A percentile compares a stretch with the other conserved stretches of the same genome.
Evolutionary conservation across 352 stramenopile species (phyloP).

Genomic region (Globisporangium nodosum): DNA sequence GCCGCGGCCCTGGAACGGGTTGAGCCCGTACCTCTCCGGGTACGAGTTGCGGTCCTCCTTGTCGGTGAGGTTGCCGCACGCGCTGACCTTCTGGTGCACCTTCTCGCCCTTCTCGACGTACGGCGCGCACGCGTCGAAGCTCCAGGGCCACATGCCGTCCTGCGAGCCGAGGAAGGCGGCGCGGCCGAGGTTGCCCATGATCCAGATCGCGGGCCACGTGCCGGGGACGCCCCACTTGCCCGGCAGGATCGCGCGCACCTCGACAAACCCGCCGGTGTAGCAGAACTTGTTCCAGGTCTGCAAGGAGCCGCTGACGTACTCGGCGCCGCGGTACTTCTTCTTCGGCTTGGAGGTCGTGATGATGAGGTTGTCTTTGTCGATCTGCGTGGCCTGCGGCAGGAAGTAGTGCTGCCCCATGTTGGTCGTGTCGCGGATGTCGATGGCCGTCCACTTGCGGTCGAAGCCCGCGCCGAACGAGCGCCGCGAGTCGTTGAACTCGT

Average conservation of each 20-base stretch:
- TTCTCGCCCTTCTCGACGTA: constrained; percentile 87
- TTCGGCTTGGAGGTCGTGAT: constrained; percentile 88
- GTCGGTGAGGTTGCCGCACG: constrained; percentile 92
- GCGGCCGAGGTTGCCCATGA: constrained; percentile 96
- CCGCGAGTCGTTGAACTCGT: constrained; percentile 95
- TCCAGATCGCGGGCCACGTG: constrained; percentile 97
- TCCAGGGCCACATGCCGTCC: constrained; percentile 96
- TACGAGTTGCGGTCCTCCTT: constrained; percentile 85
- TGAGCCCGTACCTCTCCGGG: constrained; percentile 88
- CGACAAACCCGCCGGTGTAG: constrained; percentile 96
- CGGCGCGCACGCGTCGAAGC: constrained; percentile 89
- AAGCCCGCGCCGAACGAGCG: constrained; percentile 92
- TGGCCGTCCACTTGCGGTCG: constrained; percentile 94
- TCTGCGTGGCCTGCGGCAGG: constrained; percentile 88
- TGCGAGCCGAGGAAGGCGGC: constrained; percentile 92
- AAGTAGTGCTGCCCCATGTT: constrained; percentile 97
- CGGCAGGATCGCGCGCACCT: constrained; percentile 92
- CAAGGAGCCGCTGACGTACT: constrained; percentile 92
- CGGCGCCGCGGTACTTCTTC: constrained; percentile 62
- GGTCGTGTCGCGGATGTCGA: constrained; percentile 93
- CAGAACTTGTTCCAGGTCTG: constrained; percentile 99
- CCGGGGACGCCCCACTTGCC: constrained; percentile 93
- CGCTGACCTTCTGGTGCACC: constrained; percentile 91
- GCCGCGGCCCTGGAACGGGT: constrained; percentile 89
- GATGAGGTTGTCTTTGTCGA: constrained; percentile 91